A percentile compares a stretch with the other conserved stretches of the same genome.
Evolutionary conservation across 2,329 filamentous ascomycete species (phyloP).

Genomic region (Colletotrichum kahawae): DNA sequence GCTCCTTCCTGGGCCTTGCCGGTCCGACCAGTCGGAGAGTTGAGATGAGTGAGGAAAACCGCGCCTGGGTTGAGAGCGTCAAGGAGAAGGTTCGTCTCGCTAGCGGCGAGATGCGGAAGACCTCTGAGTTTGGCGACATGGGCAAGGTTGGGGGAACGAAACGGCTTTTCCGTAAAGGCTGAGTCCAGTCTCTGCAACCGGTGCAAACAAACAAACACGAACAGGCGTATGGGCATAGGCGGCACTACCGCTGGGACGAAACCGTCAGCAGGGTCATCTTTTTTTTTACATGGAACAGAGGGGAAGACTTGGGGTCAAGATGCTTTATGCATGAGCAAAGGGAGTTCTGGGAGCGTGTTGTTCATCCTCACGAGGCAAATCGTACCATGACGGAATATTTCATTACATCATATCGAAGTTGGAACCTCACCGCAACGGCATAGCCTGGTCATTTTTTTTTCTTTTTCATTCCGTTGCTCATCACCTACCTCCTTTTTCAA

Average conservation of each 20-base stretch:
- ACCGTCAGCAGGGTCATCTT: neutral
- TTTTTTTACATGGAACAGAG: neutral
- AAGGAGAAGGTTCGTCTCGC: constrained; percentile 78
- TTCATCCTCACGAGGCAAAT: constrained; percentile 1
- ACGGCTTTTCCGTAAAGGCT: constrained; percentile 66
- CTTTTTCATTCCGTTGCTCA: neutral
- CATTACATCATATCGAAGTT: neutral
- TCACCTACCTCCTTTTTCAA: neutral
- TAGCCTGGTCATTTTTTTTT: neutral
- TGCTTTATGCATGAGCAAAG: neutral
- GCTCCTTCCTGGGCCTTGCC: constrained; percentile 68
- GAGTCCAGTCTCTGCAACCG: neutral
- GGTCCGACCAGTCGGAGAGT: constrained; percentile 70
- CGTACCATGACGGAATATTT: constrained; percentile 6
- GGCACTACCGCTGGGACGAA: neutral
- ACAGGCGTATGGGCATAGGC: neutral
- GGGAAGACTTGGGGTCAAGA: neutral
- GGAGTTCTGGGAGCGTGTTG: constrained; percentile 7
- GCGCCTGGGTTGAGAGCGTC: constrained; percentile 83
- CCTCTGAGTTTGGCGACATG: constrained; percentile 66
- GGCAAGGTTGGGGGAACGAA: constrained; percentile 76
- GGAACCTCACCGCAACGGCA: neutral
- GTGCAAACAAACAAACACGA: neutral
- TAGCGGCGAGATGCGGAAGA: constrained; percentile 58
- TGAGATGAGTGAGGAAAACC: constrained; percentile 73